phyloP scores from a whole-genome alignment of 345 rosid species.

The Eucalyptus curtisii region DNA sequence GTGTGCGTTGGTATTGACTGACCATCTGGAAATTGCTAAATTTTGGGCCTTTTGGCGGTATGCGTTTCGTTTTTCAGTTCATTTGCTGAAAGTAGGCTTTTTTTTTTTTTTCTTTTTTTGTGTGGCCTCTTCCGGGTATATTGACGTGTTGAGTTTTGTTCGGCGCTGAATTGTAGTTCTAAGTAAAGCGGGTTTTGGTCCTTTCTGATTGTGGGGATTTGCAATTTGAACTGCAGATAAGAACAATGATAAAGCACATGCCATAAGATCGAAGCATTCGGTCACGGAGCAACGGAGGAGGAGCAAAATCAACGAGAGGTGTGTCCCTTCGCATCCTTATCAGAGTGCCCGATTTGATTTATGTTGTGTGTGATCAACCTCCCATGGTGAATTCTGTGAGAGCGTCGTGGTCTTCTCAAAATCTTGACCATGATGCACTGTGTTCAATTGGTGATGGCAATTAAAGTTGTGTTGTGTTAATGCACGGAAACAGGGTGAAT shows the following conservation, averaged over 20 bases:
- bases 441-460: neutral
- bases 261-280: slow-evolving; percentile 84
- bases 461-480: neutral
- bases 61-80: neutral
- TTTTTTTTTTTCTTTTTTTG: neutral
- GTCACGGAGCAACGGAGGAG: slow-evolving; percentile 93
- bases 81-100: neutral
- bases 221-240: slow-evolving; percentile 38
- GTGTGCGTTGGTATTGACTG: neutral
- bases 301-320: slow-evolving; percentile 98
- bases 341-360: neutral
- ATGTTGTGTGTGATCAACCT: neutral
- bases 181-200: neutral
- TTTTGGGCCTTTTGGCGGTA: neutral
- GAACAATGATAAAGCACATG: slow-evolving; percentile 58
- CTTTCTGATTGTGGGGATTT: neutral
- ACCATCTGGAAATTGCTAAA: neutral
- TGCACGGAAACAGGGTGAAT: neutral
- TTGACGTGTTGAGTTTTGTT: neutral
- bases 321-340: neutral
- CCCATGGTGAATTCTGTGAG: neutral
- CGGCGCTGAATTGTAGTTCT: neutral
- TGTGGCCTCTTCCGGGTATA: neutral
- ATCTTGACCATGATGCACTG: neutral
- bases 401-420: neutral